Evolutionary conservation across 2,329 filamentous ascomycete genomes (phyloP).

Genomic region (Xylariales sp.): DNA sequence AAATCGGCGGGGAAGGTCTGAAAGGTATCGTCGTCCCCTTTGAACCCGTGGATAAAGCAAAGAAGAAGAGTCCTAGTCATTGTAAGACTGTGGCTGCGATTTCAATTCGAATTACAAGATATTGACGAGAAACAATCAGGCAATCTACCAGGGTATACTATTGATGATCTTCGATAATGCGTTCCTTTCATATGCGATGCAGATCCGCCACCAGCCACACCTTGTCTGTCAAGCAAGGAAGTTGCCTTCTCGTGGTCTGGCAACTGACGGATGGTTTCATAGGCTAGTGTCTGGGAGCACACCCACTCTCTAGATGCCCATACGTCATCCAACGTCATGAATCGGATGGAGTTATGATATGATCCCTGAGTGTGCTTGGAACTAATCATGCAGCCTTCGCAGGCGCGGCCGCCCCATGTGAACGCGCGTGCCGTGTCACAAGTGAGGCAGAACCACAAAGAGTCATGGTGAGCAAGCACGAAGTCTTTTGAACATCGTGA

Average conservation of each 20-base stretch:
- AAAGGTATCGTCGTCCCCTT: conserved; percentile 68
- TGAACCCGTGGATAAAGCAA: conserved; percentile 74
- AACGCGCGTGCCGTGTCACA: too few species aligned
- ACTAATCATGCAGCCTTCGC: not conserved
- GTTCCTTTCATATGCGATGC: not conserved
- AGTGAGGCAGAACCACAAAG: not conserved
- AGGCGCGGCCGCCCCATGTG: too few species aligned
- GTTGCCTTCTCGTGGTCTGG: too few species aligned
- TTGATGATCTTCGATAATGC: not conserved
- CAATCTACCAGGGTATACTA: not conserved
- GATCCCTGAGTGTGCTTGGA: conserved; percentile 4
- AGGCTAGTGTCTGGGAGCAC: not conserved
- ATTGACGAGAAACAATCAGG: not conserved
- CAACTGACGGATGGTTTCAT: not conserved
- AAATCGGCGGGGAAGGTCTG: conserved; percentile 61
- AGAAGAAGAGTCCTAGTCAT: conserved; percentile 58
- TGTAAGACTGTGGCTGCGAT: not conserved
- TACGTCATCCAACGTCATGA: conserved; percentile 21
- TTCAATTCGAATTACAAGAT: not conserved
- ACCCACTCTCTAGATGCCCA: conserved; percentile 2
- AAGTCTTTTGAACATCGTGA: conserved; percentile 2
- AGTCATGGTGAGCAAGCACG: not conserved
- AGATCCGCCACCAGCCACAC: conserved; percentile 9
- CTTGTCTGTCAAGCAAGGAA: conserved; percentile 9
- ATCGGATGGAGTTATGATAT: conserved; percentile 5